A percentile compares a stretch with the other conserved stretches of the same genome.
Conservation (phyloP, 1,284 basidiomycete species). For the Polyporus tsugae region DNA sequence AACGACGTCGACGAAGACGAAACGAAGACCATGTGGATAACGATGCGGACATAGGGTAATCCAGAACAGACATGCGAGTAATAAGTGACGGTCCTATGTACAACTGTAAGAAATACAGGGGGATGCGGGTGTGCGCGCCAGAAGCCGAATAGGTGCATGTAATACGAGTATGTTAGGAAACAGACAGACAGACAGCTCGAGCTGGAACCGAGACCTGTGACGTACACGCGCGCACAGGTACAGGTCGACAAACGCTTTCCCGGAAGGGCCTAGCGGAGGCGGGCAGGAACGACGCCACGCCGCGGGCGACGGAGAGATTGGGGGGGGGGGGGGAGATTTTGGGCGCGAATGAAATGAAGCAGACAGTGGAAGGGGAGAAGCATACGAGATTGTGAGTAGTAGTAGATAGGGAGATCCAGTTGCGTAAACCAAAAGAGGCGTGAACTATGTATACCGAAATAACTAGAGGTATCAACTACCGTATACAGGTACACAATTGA, state of each 20-base stretch:
- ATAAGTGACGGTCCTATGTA: slow-evolving; percentile 7
- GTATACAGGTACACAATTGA: slow-evolving; percentile 33
- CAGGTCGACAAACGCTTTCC: neutral
- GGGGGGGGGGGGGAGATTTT: slow-evolving; percentile 5
- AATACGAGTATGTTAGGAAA: slow-evolving; percentile 8
- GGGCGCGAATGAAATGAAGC: slow-evolving; percentile 7
- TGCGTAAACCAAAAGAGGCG: slow-evolving; percentile 25
- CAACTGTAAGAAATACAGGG: slow-evolving; percentile 11
- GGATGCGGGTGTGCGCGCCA: slow-evolving; percentile 1
- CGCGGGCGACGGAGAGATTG: neutral
- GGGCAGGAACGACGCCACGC: neutral
- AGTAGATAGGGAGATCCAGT: slow-evolving; percentile 10
- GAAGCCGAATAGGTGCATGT: slow-evolving; percentile 12
- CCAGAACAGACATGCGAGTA: slow-evolving; percentile 3
- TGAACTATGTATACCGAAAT: slow-evolving; percentile 33
- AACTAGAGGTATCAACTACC: slow-evolving; percentile 36
- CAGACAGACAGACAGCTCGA: slow-evolving; percentile 7
- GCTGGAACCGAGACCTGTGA: neutral
- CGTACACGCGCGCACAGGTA: neutral
- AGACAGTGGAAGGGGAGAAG: slow-evolving; percentile 10
- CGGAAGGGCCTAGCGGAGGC: neutral
- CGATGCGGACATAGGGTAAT: neutral
- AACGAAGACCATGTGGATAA: slow-evolving; percentile 4
- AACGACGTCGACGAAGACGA: neutral
- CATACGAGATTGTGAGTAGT: neutral